Evolutionary conservation across 495 filamentous ascomycete species (phyloP).

Genomic region (Cudoniella acicularis): DNA sequence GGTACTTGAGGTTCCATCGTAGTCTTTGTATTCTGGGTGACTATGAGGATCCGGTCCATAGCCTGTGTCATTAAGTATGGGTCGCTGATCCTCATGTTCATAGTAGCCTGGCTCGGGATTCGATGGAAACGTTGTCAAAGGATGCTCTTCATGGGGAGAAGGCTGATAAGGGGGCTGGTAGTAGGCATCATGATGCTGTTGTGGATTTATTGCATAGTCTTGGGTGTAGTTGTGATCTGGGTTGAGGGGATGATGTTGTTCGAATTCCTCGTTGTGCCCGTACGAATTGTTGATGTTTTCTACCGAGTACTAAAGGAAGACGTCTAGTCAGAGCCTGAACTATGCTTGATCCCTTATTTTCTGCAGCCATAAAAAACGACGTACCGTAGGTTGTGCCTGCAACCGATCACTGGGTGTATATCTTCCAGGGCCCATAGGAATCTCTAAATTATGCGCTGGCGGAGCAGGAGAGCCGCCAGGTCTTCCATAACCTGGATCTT

Average conservation of each 20-base stretch:
- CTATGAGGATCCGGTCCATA: slow-evolving; percentile 49
- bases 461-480: slow-evolving; percentile 21
- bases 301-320: slow-evolving; percentile 63
- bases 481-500: slow-evolving; percentile 46
- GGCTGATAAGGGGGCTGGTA: slow-evolving; percentile 80
- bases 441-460: slow-evolving; percentile 54
- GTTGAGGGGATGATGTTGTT: slow-evolving; percentile 39
- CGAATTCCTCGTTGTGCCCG: slow-evolving; percentile 63
- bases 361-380: slow-evolving; percentile 24
- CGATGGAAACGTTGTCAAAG: slow-evolving; percentile 13
- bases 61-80: slow-evolving; percentile 42
- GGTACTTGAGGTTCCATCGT: slow-evolving; percentile 22
- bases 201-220: slow-evolving; percentile 74
- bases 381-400: slow-evolving; percentile 68
- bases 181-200: slow-evolving; percentile 83
- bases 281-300: slow-evolving; percentile 71
- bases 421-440: slow-evolving; percentile 58
- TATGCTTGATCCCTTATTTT: not conserved
- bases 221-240: slow-evolving; percentile 43
- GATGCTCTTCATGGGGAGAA: slow-evolving; percentile 47
- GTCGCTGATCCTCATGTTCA: slow-evolving; percentile 41
- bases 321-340: not conserved
- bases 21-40: slow-evolving; percentile 23
- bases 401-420: slow-evolving; percentile 57
- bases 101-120: slow-evolving; percentile 12